Evolutionary conservation across 2,329 filamentous ascomycete genomes (phyloP), one percentile per base, ranked within the genome.

Genomic region (Grosmannia serpens): DNA sequence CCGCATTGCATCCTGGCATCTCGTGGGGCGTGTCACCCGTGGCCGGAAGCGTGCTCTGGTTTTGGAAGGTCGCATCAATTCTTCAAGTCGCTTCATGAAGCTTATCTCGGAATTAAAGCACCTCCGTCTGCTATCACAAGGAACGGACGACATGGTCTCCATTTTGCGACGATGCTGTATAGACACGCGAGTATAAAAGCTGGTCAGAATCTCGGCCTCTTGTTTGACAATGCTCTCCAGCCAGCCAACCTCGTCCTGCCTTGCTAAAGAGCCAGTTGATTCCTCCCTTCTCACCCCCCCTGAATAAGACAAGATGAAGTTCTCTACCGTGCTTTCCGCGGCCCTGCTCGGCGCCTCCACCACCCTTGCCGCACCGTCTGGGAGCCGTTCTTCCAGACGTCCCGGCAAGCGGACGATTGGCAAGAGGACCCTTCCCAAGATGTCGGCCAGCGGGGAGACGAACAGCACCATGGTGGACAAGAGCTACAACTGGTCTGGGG

Each of bases 401-500:
- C 13, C 11, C 2, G 17, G 6, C 26, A 50, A 26, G 47, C 47
- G 47, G 24, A 13, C 47, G 24, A 20, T 31, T 6, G 9, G 29
- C 29, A n/a, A 31, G 15, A 52, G 20, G 26, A 47, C 53, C 20
- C 8, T 55, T 27, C 38, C 38, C 27, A 55, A 55, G 53, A 20
- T 41, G 15, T 15, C 53, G 22, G 53, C 24, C 5, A 26, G 2
- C 9, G 53, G 17, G 3, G 35, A 13, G 13, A 20, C 20, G 10
- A 55, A 41, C 33, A 38, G 8, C 55, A 51, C 13, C 55, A 38
- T 47, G 26, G 38, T n/a, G 3, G 46, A 57, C 13, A 24, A 51
- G 22, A 52, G 47, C 47, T 41, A 11, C 57, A 58, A 58, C 52
- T 58, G 57, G 57, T 53, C 57, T 11, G 57, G 57, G 4, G 57